phyloP scores from a whole-genome alignment of 108 stramenopile genomes.

The Cyclotella cryptica region DNA sequence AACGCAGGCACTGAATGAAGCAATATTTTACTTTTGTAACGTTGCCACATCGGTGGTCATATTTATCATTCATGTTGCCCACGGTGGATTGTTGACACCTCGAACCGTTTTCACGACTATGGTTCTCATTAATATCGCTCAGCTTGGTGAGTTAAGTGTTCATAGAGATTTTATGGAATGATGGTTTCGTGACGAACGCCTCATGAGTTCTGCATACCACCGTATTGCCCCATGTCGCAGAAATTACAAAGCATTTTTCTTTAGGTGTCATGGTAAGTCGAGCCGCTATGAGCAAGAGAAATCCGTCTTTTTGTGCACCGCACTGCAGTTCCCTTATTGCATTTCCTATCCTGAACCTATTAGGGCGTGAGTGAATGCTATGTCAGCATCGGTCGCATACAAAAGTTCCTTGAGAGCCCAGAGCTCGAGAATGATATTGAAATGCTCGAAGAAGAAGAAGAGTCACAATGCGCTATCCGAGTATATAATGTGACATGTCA shows the following conservation, averaged over 20 bases:
- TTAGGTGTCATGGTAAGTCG: slow-evolving; percentile 66
- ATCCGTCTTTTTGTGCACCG: not conserved
- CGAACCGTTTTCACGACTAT: slow-evolving; percentile 62
- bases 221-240: slow-evolving; percentile 18
- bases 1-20: slow-evolving; percentile 77
- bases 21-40: slow-evolving; percentile 66
- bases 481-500: slow-evolving; percentile 51
- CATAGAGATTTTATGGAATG: too few relatives aligned
- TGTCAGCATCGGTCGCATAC: slow-evolving; percentile 69
- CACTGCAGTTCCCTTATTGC: not conserved
- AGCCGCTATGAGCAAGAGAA: too few relatives aligned
- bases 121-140: slow-evolving; percentile 81
- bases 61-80: slow-evolving; percentile 49
- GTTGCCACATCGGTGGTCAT: slow-evolving; percentile 60
- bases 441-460: slow-evolving; percentile 7
- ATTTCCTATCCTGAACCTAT: not conserved
- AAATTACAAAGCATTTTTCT: slow-evolving; percentile 88
- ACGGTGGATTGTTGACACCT: slow-evolving; percentile 59
- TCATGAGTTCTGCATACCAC: slow-evolving; percentile 24
- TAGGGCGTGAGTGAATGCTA: slow-evolving; percentile 75
- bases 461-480: slow-evolving; percentile 10
- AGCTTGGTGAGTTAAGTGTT: slow-evolving; percentile 58
- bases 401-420: slow-evolving; percentile 72
- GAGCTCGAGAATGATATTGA: slow-evolving; percentile 47
- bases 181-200: not conserved